Conservation (phyloP, 805 yeast genomes). For the Zygoascus biomembranicola region DNA sequence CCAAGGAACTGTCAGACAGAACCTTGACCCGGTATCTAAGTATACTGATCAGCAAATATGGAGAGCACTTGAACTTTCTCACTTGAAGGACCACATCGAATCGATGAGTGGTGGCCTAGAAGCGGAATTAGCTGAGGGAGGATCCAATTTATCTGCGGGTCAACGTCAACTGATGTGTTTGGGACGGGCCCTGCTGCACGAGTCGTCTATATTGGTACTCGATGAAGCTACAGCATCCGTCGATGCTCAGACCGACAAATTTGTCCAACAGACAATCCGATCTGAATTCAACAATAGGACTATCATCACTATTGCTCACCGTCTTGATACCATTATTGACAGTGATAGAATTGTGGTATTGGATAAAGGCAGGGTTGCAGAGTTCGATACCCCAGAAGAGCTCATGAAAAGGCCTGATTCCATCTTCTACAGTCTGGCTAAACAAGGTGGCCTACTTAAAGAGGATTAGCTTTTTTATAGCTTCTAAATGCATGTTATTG, state of each 20-base stretch:
- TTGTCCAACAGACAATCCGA: slow-evolving; percentile 70
- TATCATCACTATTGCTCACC: slow-evolving; percentile 76
- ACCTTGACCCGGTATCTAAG: slow-evolving; percentile 51
- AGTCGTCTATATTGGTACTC: slow-evolving; percentile 58
- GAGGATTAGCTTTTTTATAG: not conserved
- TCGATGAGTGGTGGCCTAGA: slow-evolving; percentile 40
- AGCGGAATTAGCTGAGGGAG: slow-evolving; percentile 56
- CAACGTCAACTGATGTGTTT: slow-evolving; percentile 74
- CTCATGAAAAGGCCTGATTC: slow-evolving; percentile 60
- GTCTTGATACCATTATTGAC: slow-evolving; percentile 73
- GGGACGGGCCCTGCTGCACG: slow-evolving; percentile 66
- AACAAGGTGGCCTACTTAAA: slow-evolving; percentile 59
- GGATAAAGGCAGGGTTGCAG: slow-evolving; percentile 59
- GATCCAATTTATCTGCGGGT: slow-evolving; percentile 71
- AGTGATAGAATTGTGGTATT: slow-evolving; percentile 66
- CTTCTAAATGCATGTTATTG: not conserved
- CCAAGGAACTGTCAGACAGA: slow-evolving; percentile 52
- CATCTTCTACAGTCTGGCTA: slow-evolving; percentile 70
- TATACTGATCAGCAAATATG: slow-evolving; percentile 46
- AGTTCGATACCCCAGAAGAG: slow-evolving; percentile 60
- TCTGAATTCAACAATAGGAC: slow-evolving; percentile 58
- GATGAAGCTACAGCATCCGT: slow-evolving; percentile 82
- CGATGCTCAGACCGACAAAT: slow-evolving; percentile 68
- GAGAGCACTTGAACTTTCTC: slow-evolving; percentile 47
- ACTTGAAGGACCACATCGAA: slow-evolving; percentile 44